A percentile compares a stretch with the other conserved stretches of the same genome.
These are phyloP conservation scores for Aspergillus spinulosporus DNA, from an alignment of 2,329 filamentous ascomycete species.

Conservation along the genomic window DNA sequence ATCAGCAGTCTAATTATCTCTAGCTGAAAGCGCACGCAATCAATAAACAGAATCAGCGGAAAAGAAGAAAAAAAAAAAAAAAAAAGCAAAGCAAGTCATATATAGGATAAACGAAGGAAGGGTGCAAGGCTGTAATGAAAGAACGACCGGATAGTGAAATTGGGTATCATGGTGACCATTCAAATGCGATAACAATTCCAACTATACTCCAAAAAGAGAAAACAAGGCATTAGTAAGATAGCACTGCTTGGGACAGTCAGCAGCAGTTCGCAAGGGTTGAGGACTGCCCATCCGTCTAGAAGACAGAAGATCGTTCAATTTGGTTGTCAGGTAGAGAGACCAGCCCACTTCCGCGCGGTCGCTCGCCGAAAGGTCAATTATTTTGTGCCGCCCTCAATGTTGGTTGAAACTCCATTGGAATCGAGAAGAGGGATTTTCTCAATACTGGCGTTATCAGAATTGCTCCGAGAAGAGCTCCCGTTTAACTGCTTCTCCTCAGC, in stretches of 20 bases:
- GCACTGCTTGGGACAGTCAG: not conserved
- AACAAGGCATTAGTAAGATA: not conserved
- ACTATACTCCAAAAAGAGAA: conserved; percentile 9
- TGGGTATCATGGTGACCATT: conserved; percentile 20
- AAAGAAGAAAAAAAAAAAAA: not conserved
- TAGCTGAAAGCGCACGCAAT: not conserved
- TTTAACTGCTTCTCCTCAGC: conserved; percentile 25
- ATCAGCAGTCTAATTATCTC: conserved; percentile 2
- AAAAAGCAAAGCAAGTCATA: conserved; percentile 2
- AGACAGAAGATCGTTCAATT: too few relatives aligned
- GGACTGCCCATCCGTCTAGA: too few relatives aligned
- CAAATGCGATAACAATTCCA: conserved; percentile 8
- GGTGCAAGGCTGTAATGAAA: not conserved
- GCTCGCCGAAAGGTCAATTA: not conserved
- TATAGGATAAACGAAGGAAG: not conserved
- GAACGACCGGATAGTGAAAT: conserved; percentile 13
- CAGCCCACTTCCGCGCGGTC: too few relatives aligned
- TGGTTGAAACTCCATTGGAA: conserved; percentile 30
- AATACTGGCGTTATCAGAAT: conserved; percentile 30
- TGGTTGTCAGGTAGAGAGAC: too few relatives aligned
- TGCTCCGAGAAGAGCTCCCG: conserved; percentile 19
- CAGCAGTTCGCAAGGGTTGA: too few relatives aligned
- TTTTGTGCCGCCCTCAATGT: conserved; percentile 19
- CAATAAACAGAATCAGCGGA: not conserved
- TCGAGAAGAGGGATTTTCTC: conserved; percentile 41